phyloP scores from a whole-genome alignment of 2,329 filamentous ascomycete species.

The Scortechinia acanthostroma region DNA sequence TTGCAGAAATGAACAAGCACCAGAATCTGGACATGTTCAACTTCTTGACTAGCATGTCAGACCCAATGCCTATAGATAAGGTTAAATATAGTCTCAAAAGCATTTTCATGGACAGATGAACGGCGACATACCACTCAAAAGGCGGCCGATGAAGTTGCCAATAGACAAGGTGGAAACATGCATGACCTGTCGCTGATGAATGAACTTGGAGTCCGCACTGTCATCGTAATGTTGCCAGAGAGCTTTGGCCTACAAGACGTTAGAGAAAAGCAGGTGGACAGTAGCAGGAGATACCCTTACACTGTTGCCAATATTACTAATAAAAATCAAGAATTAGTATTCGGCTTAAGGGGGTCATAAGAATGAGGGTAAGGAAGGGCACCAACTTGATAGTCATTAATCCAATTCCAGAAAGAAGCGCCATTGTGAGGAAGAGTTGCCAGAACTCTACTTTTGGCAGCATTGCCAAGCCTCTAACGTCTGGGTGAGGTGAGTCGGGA shows the following conservation, averaged over 20 bases:
- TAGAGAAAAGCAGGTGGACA: neutral
- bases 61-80: slow-evolving; percentile 63
- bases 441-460: slow-evolving; percentile 74
- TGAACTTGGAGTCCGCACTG: slow-evolving; percentile 63
- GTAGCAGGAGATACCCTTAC: slow-evolving; percentile 27
- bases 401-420: slow-evolving; percentile 83
- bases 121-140: slow-evolving; percentile 61
- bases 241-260: slow-evolving; percentile 47
- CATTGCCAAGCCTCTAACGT: slow-evolving; percentile 79
- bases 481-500: slow-evolving; percentile 43
- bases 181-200: slow-evolving; percentile 76
- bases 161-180: slow-evolving; percentile 93
- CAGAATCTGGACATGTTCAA: slow-evolving; percentile 78
- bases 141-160: slow-evolving; percentile 75
- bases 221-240: slow-evolving; percentile 83
- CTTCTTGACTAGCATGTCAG: slow-evolving; percentile 79
- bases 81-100: slow-evolving; percentile 4
- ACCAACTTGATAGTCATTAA: slow-evolving; percentile 98
- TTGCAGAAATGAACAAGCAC: slow-evolving; percentile 75
- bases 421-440: slow-evolving; percentile 83
- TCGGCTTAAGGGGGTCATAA: neutral
- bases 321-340: slow-evolving; percentile 2
- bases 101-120: neutral
- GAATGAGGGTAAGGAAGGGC: neutral
- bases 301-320: slow-evolving; percentile 87